Evolutionary conservation across 192 early-diverging fungal genomes (phyloP).

Genomic region (Coemansia asiatica): DNA sequence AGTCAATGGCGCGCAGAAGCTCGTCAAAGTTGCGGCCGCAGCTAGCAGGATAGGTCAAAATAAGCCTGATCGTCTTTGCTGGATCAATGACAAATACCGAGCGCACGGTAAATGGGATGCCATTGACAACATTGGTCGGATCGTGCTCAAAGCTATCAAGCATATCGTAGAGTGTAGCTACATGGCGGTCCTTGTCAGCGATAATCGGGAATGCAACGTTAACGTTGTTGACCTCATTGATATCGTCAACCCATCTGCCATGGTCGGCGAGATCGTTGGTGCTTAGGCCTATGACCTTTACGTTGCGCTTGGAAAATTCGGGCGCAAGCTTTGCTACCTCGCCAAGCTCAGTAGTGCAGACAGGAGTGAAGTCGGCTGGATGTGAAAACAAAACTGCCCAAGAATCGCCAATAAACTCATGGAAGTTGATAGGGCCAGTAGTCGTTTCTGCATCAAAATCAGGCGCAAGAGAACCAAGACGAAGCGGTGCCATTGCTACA

Average conservation of each 20-base stretch:
- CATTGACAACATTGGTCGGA: constrained; percentile 80
- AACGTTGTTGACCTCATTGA: constrained; percentile 87
- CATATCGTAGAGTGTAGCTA: constrained; percentile 95
- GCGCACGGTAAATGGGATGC: constrained; percentile 93
- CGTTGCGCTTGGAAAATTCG: constrained; percentile 77
- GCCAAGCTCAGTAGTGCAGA: constrained; percentile 97
- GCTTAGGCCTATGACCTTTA: constrained; percentile 92
- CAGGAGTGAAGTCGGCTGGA: constrained; percentile 94
- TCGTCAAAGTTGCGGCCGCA: constrained; percentile 96
- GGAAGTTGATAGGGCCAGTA: constrained; percentile 86
- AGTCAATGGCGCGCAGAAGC: constrained; percentile 90
- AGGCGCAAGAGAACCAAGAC: constrained; percentile 62
- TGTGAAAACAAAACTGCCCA: constrained; percentile 99
- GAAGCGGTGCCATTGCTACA: constrained; percentile 54
- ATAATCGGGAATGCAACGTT: constrained; percentile 88
- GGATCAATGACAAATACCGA: constrained; percentile 96
- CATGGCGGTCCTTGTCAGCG: constrained; percentile 81
- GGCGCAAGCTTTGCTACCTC: constrained; percentile 77
- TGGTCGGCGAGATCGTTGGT: constrained; percentile 85
- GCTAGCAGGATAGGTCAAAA: constrained; percentile 91
- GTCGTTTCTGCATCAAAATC: constrained; percentile 89
- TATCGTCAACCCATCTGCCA: constrained; percentile 87
- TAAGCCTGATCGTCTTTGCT: constrained; percentile 83
- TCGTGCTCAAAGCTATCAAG: constrained; percentile 87
- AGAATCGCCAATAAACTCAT: constrained; percentile 77